A percentile compares a stretch with the other conserved stretches of the same genome.
These are phyloP conservation scores for Primulina tabacum DNA, from an alignment of 257 asterid genomes.

Conservation along the genomic window DNA sequence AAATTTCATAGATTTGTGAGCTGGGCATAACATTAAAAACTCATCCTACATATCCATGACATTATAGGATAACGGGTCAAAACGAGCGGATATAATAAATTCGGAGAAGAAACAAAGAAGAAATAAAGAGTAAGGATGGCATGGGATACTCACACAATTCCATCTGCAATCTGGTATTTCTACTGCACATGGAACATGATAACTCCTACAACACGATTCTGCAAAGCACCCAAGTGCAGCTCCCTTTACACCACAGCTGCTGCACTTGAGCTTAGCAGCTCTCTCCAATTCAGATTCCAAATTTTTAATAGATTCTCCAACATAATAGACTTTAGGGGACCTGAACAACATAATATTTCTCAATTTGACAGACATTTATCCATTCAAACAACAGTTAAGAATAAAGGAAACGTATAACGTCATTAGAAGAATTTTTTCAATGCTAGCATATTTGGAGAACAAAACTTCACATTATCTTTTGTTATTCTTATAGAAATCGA, in stretches of 20 bases:
- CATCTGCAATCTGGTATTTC: slow-evolving; percentile 73
- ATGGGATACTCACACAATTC: slow-evolving; percentile 60
- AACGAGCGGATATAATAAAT: neutral
- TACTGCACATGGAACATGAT: slow-evolving; percentile 84
- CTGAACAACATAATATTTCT: slow-evolving; percentile 32
- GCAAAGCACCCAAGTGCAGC: slow-evolving; percentile 93
- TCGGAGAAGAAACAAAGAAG: slow-evolving; percentile 16
- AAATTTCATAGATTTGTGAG: slow-evolving; percentile 59
- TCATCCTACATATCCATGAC: slow-evolving; percentile 45
- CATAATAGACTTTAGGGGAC: slow-evolving; percentile 78
- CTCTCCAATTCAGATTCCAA: slow-evolving; percentile 76
- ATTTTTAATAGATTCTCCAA: slow-evolving; percentile 60
- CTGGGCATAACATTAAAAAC: slow-evolving; percentile 77
- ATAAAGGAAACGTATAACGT: too few relatives aligned
- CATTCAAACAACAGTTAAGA: too few relatives aligned
- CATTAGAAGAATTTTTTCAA: too few relatives aligned
- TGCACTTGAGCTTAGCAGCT: slow-evolving; percentile 92
- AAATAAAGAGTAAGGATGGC: neutral
- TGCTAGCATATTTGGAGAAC: too few relatives aligned
- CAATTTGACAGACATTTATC: too few relatives aligned
- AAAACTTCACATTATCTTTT: neutral
- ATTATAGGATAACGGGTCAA: slow-evolving; percentile 9
- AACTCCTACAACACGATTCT: slow-evolving; percentile 75
- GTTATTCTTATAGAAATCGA: neutral
- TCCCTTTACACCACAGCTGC: slow-evolving; percentile 81